Evolutionary conservation across 257 asterid species (phyloP).

Genomic region (Voacanga thouarsii): DNA sequence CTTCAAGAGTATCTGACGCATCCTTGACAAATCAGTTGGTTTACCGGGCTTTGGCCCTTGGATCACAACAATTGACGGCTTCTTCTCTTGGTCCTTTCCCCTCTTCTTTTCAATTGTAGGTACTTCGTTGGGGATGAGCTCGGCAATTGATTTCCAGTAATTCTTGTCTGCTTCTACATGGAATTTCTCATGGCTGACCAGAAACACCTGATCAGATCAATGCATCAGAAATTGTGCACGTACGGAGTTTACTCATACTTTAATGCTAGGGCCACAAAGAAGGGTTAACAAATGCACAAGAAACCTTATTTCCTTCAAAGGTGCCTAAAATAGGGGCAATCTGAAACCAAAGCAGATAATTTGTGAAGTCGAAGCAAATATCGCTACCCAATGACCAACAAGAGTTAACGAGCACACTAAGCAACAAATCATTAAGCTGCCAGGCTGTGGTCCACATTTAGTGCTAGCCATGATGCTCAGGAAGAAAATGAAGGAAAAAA

Average conservation of each 20-base stretch:
- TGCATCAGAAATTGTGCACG: constrained; percentile 1
- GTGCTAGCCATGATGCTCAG: not conserved
- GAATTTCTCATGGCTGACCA: constrained; percentile 62
- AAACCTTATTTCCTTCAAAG: not conserved
- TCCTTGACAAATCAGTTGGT: constrained; percentile 65
- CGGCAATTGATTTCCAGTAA: constrained; percentile 86
- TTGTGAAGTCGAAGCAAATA: not conserved
- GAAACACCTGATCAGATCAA: constrained; percentile 41
- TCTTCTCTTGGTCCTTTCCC: constrained; percentile 61
- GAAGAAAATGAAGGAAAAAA: too few species aligned
- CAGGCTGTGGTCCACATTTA: not conserved
- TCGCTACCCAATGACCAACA: not conserved
- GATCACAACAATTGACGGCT: constrained; percentile 44
- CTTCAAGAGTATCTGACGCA: constrained; percentile 65
- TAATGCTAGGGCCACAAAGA: not conserved
- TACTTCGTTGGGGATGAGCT: constrained; percentile 78
- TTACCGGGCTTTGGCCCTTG: constrained; percentile 94
- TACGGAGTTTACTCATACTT: not conserved
- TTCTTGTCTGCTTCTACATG: constrained; percentile 75
- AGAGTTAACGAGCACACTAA: not conserved
- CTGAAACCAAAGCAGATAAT: not conserved
- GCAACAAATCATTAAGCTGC: not conserved
- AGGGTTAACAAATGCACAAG: not conserved
- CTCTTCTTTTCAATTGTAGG: constrained; percentile 53
- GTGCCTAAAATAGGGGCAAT: not conserved